Evolutionary conservation across 768 basidiomycete species (phyloP), one percentile per base, ranked within the genome.

Genomic region (Mycena rosella): DNA sequence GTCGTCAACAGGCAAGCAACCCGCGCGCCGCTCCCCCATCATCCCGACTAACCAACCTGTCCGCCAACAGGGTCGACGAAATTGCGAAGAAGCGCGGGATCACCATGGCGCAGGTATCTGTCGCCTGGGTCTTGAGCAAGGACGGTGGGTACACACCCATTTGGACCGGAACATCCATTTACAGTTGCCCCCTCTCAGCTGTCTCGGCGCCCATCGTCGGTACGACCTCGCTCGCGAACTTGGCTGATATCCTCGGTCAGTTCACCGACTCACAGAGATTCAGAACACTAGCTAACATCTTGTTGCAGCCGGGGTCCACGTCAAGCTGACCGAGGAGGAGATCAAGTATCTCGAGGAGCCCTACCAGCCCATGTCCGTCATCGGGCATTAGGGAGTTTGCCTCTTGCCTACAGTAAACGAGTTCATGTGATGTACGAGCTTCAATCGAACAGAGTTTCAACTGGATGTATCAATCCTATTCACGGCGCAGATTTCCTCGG

Each of bases 181-280:
- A 53, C 22, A 22, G 18, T 53, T 34, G 26, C 11, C 29, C 22
- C 8, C 29, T 36, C 22, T n/a, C 22, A 32, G 51, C 13, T 6
- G 51, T 52, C 20, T 52, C 51, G 30, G 51, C 51, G 27, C 51
- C 51, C 29, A 52, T 52, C 15, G 51, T 52, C 30, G 51, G 51
- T 1, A 52, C 51, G 22, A 56, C 54, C 40, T 56, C 54, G 34
- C 54, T 56, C 15, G 36, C 54, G 38, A 56, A 56, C 18, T 27
- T 56, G 9, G 36, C 36, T 17, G 54, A 53, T 17, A 53, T 53
- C 52, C 17, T 53, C 32, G 52, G 52, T 53, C 11, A 53, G 52
- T 24, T 7, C 13, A 48, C 11, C 38, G n/a, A n/a, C n/a, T n/a
- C n/a, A n/a, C n/a, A n/a, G n/a, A n/a, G n/a, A n/a, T n/a, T n/a